phyloP scores from a whole-genome alignment of 441 rosid species.

The Corymbia calophylla region DNA sequence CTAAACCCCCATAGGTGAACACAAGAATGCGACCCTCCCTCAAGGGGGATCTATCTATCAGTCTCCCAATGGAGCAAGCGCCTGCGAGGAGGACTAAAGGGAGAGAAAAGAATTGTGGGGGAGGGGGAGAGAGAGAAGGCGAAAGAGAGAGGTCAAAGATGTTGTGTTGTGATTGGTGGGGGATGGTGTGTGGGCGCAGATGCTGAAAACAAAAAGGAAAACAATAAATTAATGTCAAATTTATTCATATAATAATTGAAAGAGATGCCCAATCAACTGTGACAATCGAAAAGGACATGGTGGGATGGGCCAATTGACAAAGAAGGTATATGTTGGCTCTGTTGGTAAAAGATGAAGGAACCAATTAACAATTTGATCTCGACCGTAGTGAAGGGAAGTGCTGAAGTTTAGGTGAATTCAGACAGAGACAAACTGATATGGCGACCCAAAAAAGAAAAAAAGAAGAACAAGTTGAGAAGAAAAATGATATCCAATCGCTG shows the following conservation, averaged over 20 bases:
- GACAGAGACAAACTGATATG: not conserved
- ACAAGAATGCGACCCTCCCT: not conserved
- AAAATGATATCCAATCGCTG: not conserved
- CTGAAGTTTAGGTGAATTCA: not conserved
- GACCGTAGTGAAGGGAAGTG: not conserved
- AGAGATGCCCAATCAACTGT: constrained; percentile 15
- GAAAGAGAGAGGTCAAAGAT: constrained; percentile 27
- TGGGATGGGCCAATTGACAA: constrained; percentile 21
- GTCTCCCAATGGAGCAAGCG: not conserved
- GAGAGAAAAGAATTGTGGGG: not conserved
- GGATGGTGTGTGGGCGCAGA: constrained; percentile 31
- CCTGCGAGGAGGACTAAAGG: not conserved
- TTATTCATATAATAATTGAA: not conserved
- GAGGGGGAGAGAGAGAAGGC: constrained; percentile 3
- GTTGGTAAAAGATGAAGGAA: not conserved
- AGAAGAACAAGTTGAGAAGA: not conserved
- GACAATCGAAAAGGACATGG: constrained; percentile 14
- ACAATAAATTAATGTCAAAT: not conserved
- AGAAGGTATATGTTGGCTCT: not conserved
- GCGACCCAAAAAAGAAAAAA: not conserved
- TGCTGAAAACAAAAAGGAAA: not conserved
- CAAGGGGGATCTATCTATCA: not conserved
- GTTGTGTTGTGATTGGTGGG: constrained; percentile 73
- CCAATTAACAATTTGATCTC: not conserved
- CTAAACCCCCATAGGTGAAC: not conserved